Percentiles rank a stretch among this genome's conserved stretches.
Conservation (phyloP, 805 yeast species). For the Wickerhamiella siamensis region DNA sequence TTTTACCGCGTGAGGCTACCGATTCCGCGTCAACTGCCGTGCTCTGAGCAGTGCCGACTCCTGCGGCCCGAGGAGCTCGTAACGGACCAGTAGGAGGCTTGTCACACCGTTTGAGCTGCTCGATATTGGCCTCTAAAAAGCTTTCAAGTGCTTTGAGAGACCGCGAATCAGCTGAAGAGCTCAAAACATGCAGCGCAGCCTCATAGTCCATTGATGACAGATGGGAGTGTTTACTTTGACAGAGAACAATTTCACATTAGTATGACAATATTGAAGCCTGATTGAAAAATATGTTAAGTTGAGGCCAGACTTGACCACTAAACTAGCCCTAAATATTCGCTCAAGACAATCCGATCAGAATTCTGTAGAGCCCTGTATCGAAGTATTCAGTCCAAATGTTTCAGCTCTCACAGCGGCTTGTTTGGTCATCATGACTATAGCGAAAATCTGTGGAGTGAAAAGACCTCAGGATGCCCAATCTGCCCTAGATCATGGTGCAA, state of each 20-base stretch:
- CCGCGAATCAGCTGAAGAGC: conserved; percentile 1
- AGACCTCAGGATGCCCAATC: conserved; percentile 50
- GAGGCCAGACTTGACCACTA: too few relatives aligned
- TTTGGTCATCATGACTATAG: conserved; percentile 27
- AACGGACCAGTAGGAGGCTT: conserved; percentile 6
- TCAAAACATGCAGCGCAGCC: conserved; percentile 2
- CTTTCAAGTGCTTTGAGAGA: conserved; percentile 10
- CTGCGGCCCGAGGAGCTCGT: too few relatives aligned
- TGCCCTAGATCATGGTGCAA: conserved; percentile 62
- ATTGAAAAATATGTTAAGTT: too few relatives aligned
- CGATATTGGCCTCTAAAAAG: conserved; percentile 9
- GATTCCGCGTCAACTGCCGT: not conserved
- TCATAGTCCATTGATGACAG: conserved; percentile 2
- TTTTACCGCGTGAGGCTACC: not conserved
- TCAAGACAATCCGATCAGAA: too few relatives aligned
- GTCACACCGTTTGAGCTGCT: conserved; percentile 8
- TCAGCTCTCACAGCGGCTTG: too few relatives aligned
- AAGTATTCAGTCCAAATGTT: too few relatives aligned
- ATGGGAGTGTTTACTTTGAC: not conserved
- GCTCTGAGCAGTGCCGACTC: not conserved
- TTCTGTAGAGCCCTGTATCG: too few relatives aligned
- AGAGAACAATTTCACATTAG: too few relatives aligned
- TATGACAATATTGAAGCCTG: not conserved
- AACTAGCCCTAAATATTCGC: too few relatives aligned
- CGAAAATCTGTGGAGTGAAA: conserved; percentile 76